phyloP scores from a whole-genome alignment of 2,329 filamentous ascomycete species.

The Trichoderma hamatum region DNA sequence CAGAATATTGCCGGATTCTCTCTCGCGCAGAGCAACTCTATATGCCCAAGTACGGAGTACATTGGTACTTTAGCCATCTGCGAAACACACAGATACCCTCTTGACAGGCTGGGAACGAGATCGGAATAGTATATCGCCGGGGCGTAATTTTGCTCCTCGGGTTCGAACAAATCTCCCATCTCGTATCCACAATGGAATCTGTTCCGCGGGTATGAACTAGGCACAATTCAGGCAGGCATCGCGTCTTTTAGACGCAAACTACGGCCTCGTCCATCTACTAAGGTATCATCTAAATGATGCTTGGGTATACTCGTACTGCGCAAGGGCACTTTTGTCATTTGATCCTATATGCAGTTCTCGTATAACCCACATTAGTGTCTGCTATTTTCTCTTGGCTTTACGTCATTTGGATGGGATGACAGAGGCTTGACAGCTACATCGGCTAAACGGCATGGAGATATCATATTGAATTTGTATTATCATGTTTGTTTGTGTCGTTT shows the following conservation, averaged over 20 bases:
- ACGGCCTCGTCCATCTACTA: neutral
- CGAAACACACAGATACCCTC: neutral
- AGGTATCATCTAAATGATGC: neutral
- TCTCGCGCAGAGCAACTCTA: neutral
- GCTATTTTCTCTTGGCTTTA: slow-evolving; percentile 18
- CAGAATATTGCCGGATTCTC: neutral
- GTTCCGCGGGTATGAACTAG: slow-evolving; percentile 7
- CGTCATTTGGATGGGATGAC: slow-evolving; percentile 11
- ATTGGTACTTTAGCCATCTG: neutral
- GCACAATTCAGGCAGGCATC: slow-evolving; percentile 1
- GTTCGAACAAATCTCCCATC: neutral
- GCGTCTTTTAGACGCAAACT: neutral
- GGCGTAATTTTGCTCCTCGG: neutral
- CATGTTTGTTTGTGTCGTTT: slow-evolving; percentile 26
- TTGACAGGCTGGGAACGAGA: neutral
- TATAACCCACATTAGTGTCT: slow-evolving; percentile 21
- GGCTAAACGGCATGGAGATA: slow-evolving; percentile 5
- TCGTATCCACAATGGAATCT: neutral
- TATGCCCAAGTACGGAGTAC: neutral
- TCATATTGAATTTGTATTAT: slow-evolving; percentile 27
- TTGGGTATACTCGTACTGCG: neutral
- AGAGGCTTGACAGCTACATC: slow-evolving; percentile 3
- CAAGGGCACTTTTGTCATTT: slow-evolving; percentile 5
- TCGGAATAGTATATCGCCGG: neutral
- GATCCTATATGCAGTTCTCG: slow-evolving; percentile 8